Conservation (phyloP, 805 yeast species). For the Yarrowia hollandica region DNA sequence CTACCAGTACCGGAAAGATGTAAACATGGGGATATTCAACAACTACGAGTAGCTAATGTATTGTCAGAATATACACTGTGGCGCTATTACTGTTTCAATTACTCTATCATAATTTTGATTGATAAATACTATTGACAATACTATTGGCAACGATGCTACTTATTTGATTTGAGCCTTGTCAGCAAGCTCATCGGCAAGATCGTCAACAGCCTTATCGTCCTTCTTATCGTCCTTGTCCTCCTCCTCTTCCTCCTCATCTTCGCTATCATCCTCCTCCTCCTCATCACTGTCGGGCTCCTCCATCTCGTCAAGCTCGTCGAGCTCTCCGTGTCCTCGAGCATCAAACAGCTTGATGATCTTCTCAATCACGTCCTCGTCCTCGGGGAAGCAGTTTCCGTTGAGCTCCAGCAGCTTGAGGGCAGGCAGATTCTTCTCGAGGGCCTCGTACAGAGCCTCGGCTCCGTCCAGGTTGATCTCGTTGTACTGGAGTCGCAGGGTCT, state of each 20-base stretch:
- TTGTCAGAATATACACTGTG: too few species aligned
- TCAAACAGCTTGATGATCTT: slow-evolving; percentile 62
- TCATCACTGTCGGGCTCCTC: slow-evolving; percentile 78
- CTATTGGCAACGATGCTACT: slow-evolving; percentile 5
- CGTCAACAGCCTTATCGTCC: slow-evolving; percentile 52
- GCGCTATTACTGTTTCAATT: too few species aligned
- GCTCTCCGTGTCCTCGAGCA: slow-evolving; percentile 72
- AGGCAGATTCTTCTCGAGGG: slow-evolving; percentile 57
- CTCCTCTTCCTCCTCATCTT: slow-evolving; percentile 57
- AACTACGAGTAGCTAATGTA: too few species aligned
- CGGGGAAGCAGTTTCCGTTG: slow-evolving; percentile 91
- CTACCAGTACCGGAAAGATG: too few species aligned
- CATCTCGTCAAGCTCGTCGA: slow-evolving; percentile 92
- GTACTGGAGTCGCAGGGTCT: slow-evolving; percentile 73
- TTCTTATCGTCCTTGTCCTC: slow-evolving; percentile 40
- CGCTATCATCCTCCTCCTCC: slow-evolving; percentile 63
- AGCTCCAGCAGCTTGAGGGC: slow-evolving; percentile 69
- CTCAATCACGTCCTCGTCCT: slow-evolving; percentile 73
- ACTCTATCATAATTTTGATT: slow-evolving; percentile 30
- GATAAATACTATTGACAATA: slow-evolving; percentile 1
- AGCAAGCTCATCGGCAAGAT: slow-evolving; percentile 56
- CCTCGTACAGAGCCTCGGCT: slow-evolving; percentile 57
- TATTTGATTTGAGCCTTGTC: slow-evolving; percentile 45
- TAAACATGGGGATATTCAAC: too few species aligned
- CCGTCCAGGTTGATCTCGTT: slow-evolving; percentile 77